These are phyloP conservation scores for Aspergillus egyptiacus DNA, from an alignment of 495 filamentous ascomycete species.

Conservation along the genomic window DNA sequence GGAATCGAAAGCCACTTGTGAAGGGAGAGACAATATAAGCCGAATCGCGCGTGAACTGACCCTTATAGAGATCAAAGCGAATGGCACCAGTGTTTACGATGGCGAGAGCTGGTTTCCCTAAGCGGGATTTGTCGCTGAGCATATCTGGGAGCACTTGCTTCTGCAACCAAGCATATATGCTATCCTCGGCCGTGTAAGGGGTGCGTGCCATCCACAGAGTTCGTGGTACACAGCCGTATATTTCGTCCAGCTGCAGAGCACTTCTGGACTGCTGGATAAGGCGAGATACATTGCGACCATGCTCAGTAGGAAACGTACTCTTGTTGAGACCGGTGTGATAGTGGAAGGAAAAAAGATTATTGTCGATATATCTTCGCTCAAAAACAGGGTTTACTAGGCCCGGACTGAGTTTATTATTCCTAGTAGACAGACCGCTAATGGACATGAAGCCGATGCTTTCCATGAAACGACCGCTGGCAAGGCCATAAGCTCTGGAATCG, in stretches of 20 bases:
- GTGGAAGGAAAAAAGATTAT: conserved; percentile 80
- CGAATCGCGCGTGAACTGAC: conserved; percentile 79
- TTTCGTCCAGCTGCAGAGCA: conserved; percentile 62
- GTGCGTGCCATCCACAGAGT: conserved; percentile 74
- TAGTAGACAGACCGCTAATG: conserved; percentile 59
- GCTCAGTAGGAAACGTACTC: conserved; percentile 68
- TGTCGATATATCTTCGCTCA: conserved; percentile 84
- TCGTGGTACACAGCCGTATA: conserved; percentile 76
- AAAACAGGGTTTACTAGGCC: conserved; percentile 49
- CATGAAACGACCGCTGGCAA: conserved; percentile 93
- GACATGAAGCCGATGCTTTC: conserved; percentile 98
- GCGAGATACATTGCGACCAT: conserved; percentile 66
- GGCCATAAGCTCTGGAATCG: conserved; percentile 70
- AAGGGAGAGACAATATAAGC: conserved; percentile 87
- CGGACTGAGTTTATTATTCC: conserved; percentile 28
- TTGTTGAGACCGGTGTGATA: conserved; percentile 70
- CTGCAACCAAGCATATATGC: conserved; percentile 77
- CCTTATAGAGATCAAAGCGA: conserved; percentile 92
- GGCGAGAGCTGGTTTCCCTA: conserved; percentile 54
- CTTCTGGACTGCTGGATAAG: conserved; percentile 65
- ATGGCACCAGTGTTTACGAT: conserved; percentile 86
- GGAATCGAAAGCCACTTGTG: conserved; percentile 67
- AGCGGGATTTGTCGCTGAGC: conserved; percentile 45
- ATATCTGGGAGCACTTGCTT: conserved; percentile 62
- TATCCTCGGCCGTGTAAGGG: conserved; percentile 61